Conservation (phyloP, 352 stramenopile genomes). For the Phytophthora meadii region DNA sequence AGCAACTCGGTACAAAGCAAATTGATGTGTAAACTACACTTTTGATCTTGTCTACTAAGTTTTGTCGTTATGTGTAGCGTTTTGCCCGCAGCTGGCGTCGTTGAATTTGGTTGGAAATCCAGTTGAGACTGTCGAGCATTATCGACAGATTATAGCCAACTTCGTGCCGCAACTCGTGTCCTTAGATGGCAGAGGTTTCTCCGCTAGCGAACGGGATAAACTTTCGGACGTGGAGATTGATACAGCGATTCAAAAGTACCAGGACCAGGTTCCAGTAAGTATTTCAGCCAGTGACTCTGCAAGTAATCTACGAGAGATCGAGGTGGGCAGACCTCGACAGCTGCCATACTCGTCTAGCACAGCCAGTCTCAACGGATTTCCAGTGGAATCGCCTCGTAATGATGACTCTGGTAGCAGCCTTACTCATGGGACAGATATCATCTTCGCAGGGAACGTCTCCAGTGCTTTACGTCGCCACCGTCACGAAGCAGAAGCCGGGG, state of each 20-base stretch:
- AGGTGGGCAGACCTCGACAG: slow-evolving; percentile 29
- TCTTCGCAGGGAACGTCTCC: slow-evolving; percentile 91
- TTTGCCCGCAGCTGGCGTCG: slow-evolving; percentile 68
- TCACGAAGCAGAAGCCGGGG: slow-evolving; percentile 60
- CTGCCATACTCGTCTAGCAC: slow-evolving; percentile 43
- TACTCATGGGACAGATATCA: slow-evolving; percentile 89
- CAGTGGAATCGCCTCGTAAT: slow-evolving; percentile 28
- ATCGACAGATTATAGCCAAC: slow-evolving; percentile 69
- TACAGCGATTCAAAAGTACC: slow-evolving; percentile 43
- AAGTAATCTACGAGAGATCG: slow-evolving; percentile 5
- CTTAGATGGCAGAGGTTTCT: slow-evolving; percentile 59
- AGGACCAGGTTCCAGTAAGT: slow-evolving; percentile 12
- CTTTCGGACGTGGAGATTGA: slow-evolving; percentile 65
- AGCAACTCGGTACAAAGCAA: slow-evolving; percentile 66
- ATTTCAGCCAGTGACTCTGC: background rate
- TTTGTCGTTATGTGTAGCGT: slow-evolving; percentile 36
- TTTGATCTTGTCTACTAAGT: background rate
- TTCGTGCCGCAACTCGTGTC: slow-evolving; percentile 77
- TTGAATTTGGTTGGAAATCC: slow-evolving; percentile 76
- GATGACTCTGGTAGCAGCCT: slow-evolving; percentile 78
- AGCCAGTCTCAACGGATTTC: slow-evolving; percentile 21
- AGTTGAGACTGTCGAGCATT: slow-evolving; percentile 61
- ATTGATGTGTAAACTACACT: too few relatives aligned
- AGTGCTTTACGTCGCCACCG: slow-evolving; percentile 77
- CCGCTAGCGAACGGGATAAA: slow-evolving; percentile 42